Base-by-base conservation (phyloP, 2,329 filamentous ascomycete species). In the Penicillium italicum region DNA sequence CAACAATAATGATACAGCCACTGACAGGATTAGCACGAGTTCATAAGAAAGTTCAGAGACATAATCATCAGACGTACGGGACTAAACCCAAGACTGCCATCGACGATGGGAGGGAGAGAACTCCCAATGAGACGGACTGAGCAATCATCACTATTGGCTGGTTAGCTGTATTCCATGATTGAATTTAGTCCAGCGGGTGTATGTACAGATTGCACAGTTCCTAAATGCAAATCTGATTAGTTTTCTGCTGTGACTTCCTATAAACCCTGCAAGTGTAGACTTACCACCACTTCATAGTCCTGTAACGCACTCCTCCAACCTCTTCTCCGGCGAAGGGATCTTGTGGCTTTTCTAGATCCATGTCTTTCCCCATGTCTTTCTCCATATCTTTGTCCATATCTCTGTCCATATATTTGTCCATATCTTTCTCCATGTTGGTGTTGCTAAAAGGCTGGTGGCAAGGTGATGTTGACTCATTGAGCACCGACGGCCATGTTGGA, bases 111-210 rank as follows among this genome's bases (percentile, higher is more conserved):
- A 85, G 71, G 8, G 79, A 80, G 10, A 84, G 73, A 33, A 83
- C 79, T 24, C 82, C 82, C 2, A 84, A 72, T 26, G 79, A 82
- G 43, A 83, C 78, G n/a, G 80, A 82, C 62, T 83, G 81, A 9
- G 81, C 81, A 37, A 84, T 76, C 77, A 84, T 82, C 50, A 82
- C 74, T 71, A 48, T 53, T 44, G 37, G 14, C 24, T 36, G 47
- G 12, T 48, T 42, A 46, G 34, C 22, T 30, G 16, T n/a, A 36
- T 36, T 55, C 43, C 36, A 26, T 11, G 47, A 50, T 42, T 33
- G 16, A 26, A 22, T 24, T 6, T 24, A 33, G 12, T 26, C 14
- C 5, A n/a, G 26, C 16, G 28, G 47, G 37, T 5, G 2, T 9
- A 58, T 69, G 38, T 67, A 76, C 74, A 68, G 62, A 76, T 67